These are phyloP conservation scores for Serendipita vermifera DNA, from an alignment of 768 basidiomycete genomes.

Conservation along the genomic window DNA sequence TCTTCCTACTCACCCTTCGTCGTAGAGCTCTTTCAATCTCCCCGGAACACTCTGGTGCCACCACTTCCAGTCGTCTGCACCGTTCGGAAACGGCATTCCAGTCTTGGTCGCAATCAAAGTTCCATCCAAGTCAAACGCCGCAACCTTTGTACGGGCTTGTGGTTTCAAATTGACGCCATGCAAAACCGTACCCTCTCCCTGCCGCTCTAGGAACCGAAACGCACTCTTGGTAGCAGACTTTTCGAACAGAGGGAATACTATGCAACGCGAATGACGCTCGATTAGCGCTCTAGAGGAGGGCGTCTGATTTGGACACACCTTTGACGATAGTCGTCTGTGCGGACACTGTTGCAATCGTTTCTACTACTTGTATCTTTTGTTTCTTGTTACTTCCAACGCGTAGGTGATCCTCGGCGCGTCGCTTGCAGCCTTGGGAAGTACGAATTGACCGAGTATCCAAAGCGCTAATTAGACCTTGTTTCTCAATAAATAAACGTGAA, in stretches of 20 bases:
- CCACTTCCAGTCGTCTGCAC: constrained; percentile 49
- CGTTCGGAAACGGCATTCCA: constrained; percentile 32
- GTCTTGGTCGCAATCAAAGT: constrained; percentile 48
- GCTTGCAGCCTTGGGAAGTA: not conserved
- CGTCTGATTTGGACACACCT: not conserved
- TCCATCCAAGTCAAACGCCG: constrained; percentile 78
- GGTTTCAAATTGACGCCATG: not conserved
- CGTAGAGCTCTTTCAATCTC: constrained; percentile 46
- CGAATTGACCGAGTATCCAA: too few relatives aligned
- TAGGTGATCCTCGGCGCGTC: constrained; percentile 2
- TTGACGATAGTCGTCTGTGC: not conserved
- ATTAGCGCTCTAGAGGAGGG: not conserved
- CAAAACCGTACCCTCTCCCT: not conserved
- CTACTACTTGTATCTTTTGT: not conserved
- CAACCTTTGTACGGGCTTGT: constrained; percentile 36
- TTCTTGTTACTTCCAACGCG: not conserved
- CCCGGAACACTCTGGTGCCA: constrained; percentile 53
- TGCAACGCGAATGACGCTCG: not conserved
- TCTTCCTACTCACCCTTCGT: constrained; percentile 40
- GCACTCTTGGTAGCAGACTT: not conserved
- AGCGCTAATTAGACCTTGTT: too few relatives aligned
- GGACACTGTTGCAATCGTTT: not conserved
- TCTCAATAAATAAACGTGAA: too few relatives aligned
- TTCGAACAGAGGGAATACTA: not conserved
- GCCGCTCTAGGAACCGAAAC: not conserved